Conservation (phyloP, 108 stramenopile species). For the Nitzschia inconspicua region DNA sequence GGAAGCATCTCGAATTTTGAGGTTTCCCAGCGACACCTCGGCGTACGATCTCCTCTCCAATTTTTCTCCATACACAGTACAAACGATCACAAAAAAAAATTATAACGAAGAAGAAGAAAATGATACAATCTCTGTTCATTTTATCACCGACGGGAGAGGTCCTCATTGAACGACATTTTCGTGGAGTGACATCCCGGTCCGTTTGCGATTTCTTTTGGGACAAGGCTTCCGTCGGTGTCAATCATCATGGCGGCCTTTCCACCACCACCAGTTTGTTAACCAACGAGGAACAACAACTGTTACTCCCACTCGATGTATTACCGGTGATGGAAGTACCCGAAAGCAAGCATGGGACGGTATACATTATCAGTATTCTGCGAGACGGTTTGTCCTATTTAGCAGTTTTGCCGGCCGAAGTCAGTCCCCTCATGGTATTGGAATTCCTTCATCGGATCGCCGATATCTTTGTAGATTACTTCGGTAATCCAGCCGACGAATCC, state of each 20-base stretch:
- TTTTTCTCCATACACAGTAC: too few species aligned
- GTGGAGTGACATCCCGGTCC: conserved; percentile 69
- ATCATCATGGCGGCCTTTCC: conserved; percentile 81
- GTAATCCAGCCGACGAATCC: conserved; percentile 84
- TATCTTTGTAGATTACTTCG: conserved; percentile 95
- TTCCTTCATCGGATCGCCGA: conserved; percentile 94
- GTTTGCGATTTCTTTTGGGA: conserved; percentile 89
- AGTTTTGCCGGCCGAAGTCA: conserved; percentile 80
- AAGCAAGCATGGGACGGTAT: conserved; percentile 42
- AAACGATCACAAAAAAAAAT: not conserved
- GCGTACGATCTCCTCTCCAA: too few species aligned
- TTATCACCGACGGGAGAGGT: conserved; percentile 85
- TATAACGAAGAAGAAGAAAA: conserved; percentile 17
- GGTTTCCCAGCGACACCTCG: too few species aligned
- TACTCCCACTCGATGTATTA: conserved; percentile 60
- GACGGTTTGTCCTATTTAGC: conserved; percentile 92
- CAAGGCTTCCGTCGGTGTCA: conserved; percentile 62
- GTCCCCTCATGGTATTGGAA: conserved; percentile 91
- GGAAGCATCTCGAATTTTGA: too few species aligned
- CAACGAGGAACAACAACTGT: conserved; percentile 37
- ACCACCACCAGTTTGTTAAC: conserved; percentile 45
- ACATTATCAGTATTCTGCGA: conserved; percentile 72
- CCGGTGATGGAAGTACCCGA: conserved; percentile 87
- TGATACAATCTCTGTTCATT: conserved; percentile 90
- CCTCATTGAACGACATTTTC: conserved; percentile 90